phyloP scores from a whole-genome alignment of 768 basidiomycete genomes.

The Calvatia gigantea region DNA sequence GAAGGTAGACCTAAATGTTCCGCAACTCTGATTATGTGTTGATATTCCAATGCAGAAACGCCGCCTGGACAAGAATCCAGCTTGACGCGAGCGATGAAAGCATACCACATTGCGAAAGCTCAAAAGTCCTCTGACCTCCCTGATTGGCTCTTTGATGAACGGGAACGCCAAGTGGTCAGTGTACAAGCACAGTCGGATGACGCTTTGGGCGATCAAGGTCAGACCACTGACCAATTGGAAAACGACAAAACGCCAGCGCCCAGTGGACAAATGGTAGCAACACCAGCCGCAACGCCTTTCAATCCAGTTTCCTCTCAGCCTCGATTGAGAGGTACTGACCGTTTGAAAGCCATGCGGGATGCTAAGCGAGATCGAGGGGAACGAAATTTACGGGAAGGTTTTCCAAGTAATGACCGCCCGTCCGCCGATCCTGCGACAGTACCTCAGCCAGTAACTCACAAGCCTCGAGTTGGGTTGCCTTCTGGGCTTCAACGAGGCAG shows the following conservation, averaged over 20 bases:
- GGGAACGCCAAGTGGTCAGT: conserved; percentile 39
- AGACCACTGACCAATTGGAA: conserved; percentile 3
- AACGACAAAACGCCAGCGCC: neutral
- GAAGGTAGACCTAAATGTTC: conserved; percentile 35
- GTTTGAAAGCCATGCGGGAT: conserved; percentile 49
- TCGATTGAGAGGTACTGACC: conserved; percentile 31
- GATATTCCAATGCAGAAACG: conserved; percentile 30
- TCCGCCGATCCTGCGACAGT: neutral
- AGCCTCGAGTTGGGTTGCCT: conserved; percentile 30
- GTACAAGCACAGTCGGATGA: conserved; percentile 14
- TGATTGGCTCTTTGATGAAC: conserved; percentile 60
- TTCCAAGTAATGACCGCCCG: neutral
- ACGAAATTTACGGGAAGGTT: neutral
- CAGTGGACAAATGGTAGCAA: neutral
- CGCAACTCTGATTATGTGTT: neutral
- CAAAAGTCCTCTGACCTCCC: conserved; percentile 55
- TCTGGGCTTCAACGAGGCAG: conserved; percentile 26
- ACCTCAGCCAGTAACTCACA: conserved; percentile 12
- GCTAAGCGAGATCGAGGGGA: conserved; percentile 34
- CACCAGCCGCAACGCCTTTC: neutral
- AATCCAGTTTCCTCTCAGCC: neutral
- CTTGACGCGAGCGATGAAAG: conserved; percentile 62
- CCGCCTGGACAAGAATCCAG: conserved; percentile 57
- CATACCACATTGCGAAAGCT: conserved; percentile 63
- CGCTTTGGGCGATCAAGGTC: conserved; percentile 13